These are phyloP conservation scores for Fraxinus nigra DNA, from an alignment of 305 asterid species.

Conservation along the genomic window DNA sequence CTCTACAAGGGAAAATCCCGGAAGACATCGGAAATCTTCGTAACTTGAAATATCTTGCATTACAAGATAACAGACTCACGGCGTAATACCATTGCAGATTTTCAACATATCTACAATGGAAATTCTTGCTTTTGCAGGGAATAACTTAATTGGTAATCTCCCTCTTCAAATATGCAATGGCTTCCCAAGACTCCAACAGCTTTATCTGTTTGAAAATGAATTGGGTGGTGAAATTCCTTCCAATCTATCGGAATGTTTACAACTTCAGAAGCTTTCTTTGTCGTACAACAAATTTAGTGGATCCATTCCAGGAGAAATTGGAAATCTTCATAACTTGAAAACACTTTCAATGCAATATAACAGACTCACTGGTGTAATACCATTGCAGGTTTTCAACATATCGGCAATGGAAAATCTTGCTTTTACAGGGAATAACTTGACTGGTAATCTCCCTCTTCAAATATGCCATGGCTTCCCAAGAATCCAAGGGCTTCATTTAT, in stretches of 20 bases:
- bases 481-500: background rate
- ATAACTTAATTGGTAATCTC: conserved; percentile 10
- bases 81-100: background rate
- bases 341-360: background rate
- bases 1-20: no score
- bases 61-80: background rate
- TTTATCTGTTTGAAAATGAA: background rate
- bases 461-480: background rate
- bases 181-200: background rate
- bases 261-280: background rate
- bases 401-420: background rate
- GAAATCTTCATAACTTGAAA: background rate
- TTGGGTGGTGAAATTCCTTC: background rate
- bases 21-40: background rate
- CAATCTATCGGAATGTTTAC: background rate
- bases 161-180: conserved; percentile 11
- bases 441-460: conserved; percentile 18
- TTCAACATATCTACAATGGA: conserved; percentile 24
- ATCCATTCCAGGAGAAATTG: no score
- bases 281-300: background rate
- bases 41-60: background rate
- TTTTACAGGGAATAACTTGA: background rate
- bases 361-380: conserved; percentile 3
- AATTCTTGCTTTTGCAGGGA: background rate
- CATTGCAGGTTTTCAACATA: conserved; percentile 12